Base-by-base conservation (phyloP, 176 grass and related monocot species). In the Lolium multiflorum region DNA sequence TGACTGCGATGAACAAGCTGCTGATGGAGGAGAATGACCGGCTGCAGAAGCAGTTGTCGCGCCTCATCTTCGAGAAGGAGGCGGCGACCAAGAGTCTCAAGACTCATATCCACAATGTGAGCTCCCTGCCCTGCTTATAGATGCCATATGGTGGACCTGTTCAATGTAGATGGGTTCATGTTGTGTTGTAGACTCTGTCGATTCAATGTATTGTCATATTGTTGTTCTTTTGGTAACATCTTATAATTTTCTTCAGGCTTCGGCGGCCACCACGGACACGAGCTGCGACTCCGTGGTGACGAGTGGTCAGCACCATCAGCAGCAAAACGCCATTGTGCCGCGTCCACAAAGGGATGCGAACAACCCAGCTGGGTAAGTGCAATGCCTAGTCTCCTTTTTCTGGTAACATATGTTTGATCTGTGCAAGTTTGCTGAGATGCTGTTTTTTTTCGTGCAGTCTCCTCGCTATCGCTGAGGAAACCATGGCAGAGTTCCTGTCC, bases 241-340 rank as follows among this genome's bases (percentile, higher is more conserved):
- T 44, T 87, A 22, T 26, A 60, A 73, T 11, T 2, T 74, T 35
- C 59, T 87, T 58, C 89, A 99, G 97, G 82, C 89, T 87, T 89
- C 94, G 85, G 94, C 77, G 55, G 92, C 90, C 83, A 99, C 97
- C 77, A 99, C 94, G 63, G 97, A 99, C 73, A 99, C 94, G n/a
- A 99, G 97, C 85, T 99, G 94, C 68, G 97, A 99, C 68, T 99
- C 97, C 86, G 97, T 97, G 89, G 94, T 99, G 85, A 99, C 94
- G 48, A 94, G 92, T 86, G 90, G 94, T 97, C 97, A 99, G 79
- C 96, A 93, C 71, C 89, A 92, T 60, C 90, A 89, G 24, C 93
- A 95, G 83, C 93, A 89, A 78, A 96, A 94, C 77, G 83, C 92
- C 56, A 90, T 71, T 3, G 62, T 65, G 81, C 94, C 79, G 85